Evolutionary conservation across 1,284 basidiomycete genomes (phyloP).

Genomic region (Cutaneotrichosporon dermatis): DNA sequence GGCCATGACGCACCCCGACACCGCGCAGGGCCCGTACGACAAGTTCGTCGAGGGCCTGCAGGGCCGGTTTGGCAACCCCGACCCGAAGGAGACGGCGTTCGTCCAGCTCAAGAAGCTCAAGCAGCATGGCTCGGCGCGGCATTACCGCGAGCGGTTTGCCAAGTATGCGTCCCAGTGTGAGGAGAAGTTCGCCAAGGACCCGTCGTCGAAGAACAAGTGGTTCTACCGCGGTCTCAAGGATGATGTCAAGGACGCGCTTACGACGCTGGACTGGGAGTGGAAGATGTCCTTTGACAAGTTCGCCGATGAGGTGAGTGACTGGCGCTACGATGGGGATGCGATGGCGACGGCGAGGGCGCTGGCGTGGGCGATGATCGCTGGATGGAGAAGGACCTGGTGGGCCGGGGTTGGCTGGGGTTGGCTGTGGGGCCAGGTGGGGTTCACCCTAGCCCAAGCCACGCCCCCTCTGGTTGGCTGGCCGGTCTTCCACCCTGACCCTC

Average conservation of each 20-base stretch:
- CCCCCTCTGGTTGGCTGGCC: too few relatives aligned
- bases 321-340: too few relatives aligned
- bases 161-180: slow-evolving; percentile 11
- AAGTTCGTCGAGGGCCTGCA: slow-evolving; percentile 13
- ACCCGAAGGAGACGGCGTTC: slow-evolving; percentile 16
- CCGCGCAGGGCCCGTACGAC: slow-evolving; percentile 1
- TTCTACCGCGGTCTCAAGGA: slow-evolving; percentile 20
- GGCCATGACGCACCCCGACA: slow-evolving; percentile 16
- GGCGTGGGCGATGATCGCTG: too few relatives aligned
- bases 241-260: slow-evolving; percentile 19
- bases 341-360: too few relatives aligned
- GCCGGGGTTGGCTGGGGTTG: too few relatives aligned
- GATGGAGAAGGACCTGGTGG: too few relatives aligned
- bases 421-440: too few relatives aligned
- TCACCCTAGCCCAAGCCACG: too few relatives aligned
- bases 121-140: slow-evolving; percentile 14
- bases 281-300: slow-evolving; percentile 16
- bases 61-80: slow-evolving; percentile 17
- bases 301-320: slow-evolving; percentile 8
- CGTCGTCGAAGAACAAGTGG: slow-evolving; percentile 17
- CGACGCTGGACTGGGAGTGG: slow-evolving; percentile 17
- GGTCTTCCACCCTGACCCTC: too few relatives aligned
- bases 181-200: slow-evolving; percentile 5
- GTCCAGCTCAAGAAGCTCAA: slow-evolving; percentile 21
- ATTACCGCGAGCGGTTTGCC: slow-evolving; percentile 12